phyloP scores from a whole-genome alignment of 1,139 yeast species.

The Candida labiduridarum region DNA sequence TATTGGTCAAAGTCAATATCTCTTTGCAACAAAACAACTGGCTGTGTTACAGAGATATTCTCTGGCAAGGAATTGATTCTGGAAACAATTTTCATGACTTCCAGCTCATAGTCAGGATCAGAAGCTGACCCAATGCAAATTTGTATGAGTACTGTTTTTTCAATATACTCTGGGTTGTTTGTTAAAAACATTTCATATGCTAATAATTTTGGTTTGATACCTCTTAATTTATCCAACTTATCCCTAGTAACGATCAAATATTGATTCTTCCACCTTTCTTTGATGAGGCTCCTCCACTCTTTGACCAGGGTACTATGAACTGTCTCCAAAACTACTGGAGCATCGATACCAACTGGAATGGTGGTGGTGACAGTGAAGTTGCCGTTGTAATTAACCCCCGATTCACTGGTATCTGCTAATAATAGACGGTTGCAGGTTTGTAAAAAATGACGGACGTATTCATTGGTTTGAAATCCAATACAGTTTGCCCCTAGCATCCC shows the following conservation, averaged over 20 bases:
- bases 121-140: slow-evolving; percentile 62
- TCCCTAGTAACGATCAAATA: slow-evolving; percentile 83
- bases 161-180: slow-evolving; percentile 70
- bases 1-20: slow-evolving; percentile 90
- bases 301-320: slow-evolving; percentile 54
- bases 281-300: slow-evolving; percentile 71
- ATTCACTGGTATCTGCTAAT: slow-evolving; percentile 78
- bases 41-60: slow-evolving; percentile 76
- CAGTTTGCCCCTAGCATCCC: slow-evolving; percentile 92
- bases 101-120: slow-evolving; percentile 65
- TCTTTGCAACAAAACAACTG: slow-evolving; percentile 84
- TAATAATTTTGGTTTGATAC: slow-evolving; percentile 80
- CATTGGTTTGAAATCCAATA: slow-evolving; percentile 87
- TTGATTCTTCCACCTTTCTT: slow-evolving; percentile 76
- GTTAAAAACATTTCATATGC: slow-evolving; percentile 83
- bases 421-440: slow-evolving; percentile 87
- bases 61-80: slow-evolving; percentile 78
- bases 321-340: slow-evolving; percentile 54
- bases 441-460: slow-evolving; percentile 88
- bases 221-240: slow-evolving; percentile 84
- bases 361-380: slow-evolving; percentile 67
- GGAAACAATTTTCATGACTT: slow-evolving; percentile 75
- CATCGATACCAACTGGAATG: slow-evolving; percentile 88
- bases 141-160: slow-evolving; percentile 75
- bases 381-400: slow-evolving; percentile 71